Evolutionary conservation across 805 yeast species (phyloP), one percentile per base, ranked within the genome.

Genomic region (Candida ascalaphidarum): DNA sequence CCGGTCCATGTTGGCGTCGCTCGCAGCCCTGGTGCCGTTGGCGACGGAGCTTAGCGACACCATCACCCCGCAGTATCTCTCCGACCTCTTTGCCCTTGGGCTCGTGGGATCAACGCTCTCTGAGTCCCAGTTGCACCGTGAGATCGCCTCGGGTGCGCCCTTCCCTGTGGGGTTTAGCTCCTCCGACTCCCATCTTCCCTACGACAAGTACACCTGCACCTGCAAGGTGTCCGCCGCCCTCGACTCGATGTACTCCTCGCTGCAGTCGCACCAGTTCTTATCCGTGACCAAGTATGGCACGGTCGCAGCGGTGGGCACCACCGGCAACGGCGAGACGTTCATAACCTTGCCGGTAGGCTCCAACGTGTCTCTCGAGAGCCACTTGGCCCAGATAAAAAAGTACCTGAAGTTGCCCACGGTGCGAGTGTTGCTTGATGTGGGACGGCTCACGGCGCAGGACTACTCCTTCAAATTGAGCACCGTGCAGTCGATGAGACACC

Each of bases 71-170:
- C 74, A 69, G 33, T 70, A 63, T 44, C 55, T 64, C 26, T 50
- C 68, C 1, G 77, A 71, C 40, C 46, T 67, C 32, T 65, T 56
- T 41, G 52, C 68, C 34, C 37, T 68, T 15, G 70, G 70, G 0
- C 38, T 66, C 17, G 55, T 70, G 5, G 58, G 63, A 18, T 54
- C 70, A 3, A 50, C 64, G 3, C 51, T 65, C 23, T 37, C 60
- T 17, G 75, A 70, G 43, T 64, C 69, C 17, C 74, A 68, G 40
- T 42, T 64, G 31, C 73, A 68, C 49, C 45, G 74, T 33, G 75
- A 68, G 37, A 42, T 69, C 32, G 61, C 60, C n/a, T 65, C 72
- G 6, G 75, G 75, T 1, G 44, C 58, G 14, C 63, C 74, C 1
- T 68, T 58, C 44, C 65, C 74, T 1, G 63, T 71, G 11, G 75